A percentile compares a stretch with the other conserved stretches of the same genome.
phyloP scores from a whole-genome alignment of 2,329 filamentous ascomycete genomes.

The Helminthosporium solani region DNA sequence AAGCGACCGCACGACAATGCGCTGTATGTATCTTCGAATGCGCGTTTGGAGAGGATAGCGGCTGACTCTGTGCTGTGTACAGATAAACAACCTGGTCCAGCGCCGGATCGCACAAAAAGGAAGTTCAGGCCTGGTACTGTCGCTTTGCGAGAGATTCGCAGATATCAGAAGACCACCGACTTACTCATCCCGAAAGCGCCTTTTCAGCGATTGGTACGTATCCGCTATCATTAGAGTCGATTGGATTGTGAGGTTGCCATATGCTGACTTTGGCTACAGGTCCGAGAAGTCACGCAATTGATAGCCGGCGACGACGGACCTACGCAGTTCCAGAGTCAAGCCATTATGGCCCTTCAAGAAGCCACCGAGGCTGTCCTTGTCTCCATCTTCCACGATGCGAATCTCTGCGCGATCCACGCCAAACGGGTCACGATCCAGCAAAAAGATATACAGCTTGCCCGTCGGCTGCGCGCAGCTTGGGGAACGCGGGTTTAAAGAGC shows the following conservation, averaged over 20 bases:
- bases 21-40: slow-evolving; percentile 14
- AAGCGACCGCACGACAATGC: slow-evolving; percentile 22
- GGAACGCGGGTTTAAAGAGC: slow-evolving; percentile 37
- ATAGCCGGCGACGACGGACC: slow-evolving; percentile 70
- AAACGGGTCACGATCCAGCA: slow-evolving; percentile 98
- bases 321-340: slow-evolving; percentile 83
- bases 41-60: too few species aligned
- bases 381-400: slow-evolving; percentile 97
- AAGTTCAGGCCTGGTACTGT: slow-evolving; percentile 68
- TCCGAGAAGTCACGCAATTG: slow-evolving; percentile 65
- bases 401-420: slow-evolving; percentile 97
- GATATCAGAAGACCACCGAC: slow-evolving; percentile 97
- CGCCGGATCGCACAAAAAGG: slow-evolving; percentile 34
- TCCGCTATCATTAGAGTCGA: not conserved
- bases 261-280: slow-evolving; percentile 13
- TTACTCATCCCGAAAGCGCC: slow-evolving; percentile 95
- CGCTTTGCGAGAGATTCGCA: slow-evolving; percentile 97
- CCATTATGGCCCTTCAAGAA: slow-evolving; percentile 96
- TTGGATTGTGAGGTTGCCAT: not conserved
- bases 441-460: slow-evolving; percentile 96
- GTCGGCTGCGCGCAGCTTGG: slow-evolving; percentile 81
- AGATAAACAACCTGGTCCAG: slow-evolving; percentile 37
- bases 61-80: not conserved
- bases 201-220: slow-evolving; percentile 81
- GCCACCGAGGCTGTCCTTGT: slow-evolving; percentile 98